Conservation (phyloP, 352 stramenopile species). For the Phytophthora litchii region DNA sequence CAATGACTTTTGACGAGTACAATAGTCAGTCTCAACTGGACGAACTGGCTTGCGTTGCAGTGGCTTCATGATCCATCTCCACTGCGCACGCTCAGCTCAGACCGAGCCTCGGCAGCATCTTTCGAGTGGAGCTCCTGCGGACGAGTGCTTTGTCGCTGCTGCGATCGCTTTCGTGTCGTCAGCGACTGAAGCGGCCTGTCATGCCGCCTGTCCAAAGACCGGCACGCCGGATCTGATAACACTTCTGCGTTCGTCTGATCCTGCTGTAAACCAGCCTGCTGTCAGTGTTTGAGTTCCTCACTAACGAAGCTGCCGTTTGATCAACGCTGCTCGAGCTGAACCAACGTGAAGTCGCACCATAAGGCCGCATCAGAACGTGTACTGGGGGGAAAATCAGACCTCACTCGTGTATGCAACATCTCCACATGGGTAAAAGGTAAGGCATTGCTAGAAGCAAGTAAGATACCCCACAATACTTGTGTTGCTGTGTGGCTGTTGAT, state of each 20-base stretch:
- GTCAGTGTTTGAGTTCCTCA: background rate
- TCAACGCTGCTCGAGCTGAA: background rate
- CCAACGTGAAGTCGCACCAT: slow-evolving; percentile 5
- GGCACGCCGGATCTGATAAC: background rate
- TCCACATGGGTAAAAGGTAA: background rate
- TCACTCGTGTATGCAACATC: slow-evolving; percentile 14
- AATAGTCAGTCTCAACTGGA: slow-evolving; percentile 11
- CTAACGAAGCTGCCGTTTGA: background rate
- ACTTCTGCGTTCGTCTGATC: background rate
- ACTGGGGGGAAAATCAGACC: slow-evolving; percentile 5
- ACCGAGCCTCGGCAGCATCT: background rate
- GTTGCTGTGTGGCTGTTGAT: too few species aligned
- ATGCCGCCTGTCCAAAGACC: slow-evolving; percentile 18
- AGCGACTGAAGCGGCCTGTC: slow-evolving; percentile 17
- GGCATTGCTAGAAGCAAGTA: too few species aligned
- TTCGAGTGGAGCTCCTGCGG: background rate
- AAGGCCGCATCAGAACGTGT: slow-evolving; percentile 1
- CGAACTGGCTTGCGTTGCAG: slow-evolving; percentile 5
- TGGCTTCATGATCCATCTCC: background rate
- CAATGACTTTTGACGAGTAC: too few species aligned
- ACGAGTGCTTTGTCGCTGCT: background rate
- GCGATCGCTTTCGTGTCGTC: slow-evolving; percentile 17
- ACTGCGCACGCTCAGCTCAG: background rate
- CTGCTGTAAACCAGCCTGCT: background rate
- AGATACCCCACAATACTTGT: too few species aligned